Evolutionary conservation across 2,329 filamentous ascomycete genomes (phyloP).

Genomic region (Hypoxylon sp.): DNA sequence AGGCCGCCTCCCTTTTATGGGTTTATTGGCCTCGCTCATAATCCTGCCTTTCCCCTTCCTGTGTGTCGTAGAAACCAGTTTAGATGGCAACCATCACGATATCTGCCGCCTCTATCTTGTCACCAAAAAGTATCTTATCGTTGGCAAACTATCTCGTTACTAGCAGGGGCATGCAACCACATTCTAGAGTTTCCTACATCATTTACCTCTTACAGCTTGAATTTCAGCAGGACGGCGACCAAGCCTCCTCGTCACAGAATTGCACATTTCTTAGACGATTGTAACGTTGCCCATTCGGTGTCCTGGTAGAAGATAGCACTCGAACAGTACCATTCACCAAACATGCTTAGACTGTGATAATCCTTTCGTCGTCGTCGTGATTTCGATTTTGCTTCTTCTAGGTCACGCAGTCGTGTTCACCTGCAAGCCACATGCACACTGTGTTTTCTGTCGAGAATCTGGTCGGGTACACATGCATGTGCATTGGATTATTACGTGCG

Average conservation of each 20-base stretch:
- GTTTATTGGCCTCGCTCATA: background rate
- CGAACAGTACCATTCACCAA: background rate
- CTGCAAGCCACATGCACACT: background rate
- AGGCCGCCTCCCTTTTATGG: background rate
- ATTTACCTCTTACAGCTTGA: background rate
- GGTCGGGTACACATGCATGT: background rate
- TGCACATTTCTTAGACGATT: background rate
- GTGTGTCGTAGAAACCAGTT: background rate
- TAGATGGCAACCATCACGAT: background rate
- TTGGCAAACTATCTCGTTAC: background rate
- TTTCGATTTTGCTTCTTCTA: background rate
- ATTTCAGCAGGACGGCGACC: background rate
- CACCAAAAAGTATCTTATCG: too few species aligned
- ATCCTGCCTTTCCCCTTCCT: background rate
- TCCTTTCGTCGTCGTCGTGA: background rate
- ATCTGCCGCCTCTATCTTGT: background rate
- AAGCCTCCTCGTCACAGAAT: background rate
- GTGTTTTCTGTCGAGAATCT: background rate
- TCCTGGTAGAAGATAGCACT: too few species aligned
- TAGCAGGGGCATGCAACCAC: background rate
- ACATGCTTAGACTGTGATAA: background rate
- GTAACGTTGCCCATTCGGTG: background rate
- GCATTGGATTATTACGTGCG: background rate
- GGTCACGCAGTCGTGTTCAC: background rate
- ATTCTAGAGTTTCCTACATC: background rate